phyloP scores from a whole-genome alignment of 2,329 filamentous ascomycete genomes.

The Plectosphaerella sp. region DNA sequence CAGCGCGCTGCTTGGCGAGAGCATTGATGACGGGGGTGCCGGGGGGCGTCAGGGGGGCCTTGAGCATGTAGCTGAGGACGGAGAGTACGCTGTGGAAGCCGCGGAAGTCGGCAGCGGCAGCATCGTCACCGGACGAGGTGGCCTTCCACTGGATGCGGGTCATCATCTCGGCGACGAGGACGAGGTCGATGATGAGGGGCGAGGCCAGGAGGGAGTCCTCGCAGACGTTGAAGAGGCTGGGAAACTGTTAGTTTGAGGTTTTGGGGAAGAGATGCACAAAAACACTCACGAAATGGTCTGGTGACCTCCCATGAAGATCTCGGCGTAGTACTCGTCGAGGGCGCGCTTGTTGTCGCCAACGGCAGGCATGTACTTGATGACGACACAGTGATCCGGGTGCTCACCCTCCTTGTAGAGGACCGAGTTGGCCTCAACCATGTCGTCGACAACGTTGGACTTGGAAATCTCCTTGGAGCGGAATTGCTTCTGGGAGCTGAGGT shows the following conservation, averaged over 20 bases:
- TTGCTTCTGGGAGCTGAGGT: conserved; percentile 93
- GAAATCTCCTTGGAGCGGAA: conserved; percentile 99
- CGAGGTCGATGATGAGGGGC: conserved; percentile 94
- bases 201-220: conserved; percentile 96
- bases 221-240: conserved; percentile 87
- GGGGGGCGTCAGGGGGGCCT: conserved; percentile 89
- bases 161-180: conserved; percentile 94
- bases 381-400: conserved; percentile 96
- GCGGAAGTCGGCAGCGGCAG: conserved; percentile 66
- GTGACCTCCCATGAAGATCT: conserved; percentile 98
- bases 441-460: conserved; percentile 98
- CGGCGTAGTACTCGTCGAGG: conserved; percentile 97
- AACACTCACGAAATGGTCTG: conserved; percentile 75
- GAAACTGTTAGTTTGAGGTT: neutral
- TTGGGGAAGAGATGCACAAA: neutral
- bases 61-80: conserved; percentile 98
- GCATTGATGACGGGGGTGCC: conserved; percentile 95
- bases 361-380: conserved; percentile 99
- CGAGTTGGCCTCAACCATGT: conserved; percentile 96
- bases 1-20: conserved; percentile 90
- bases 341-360: conserved; percentile 99
- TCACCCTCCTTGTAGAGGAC: conserved; percentile 89
- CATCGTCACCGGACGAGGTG: conserved; percentile 41
- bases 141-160: conserved; percentile 92
- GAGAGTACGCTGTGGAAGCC: conserved; percentile 96